A percentile compares a stretch with the other conserved stretches of the same genome.
phyloP scores from a whole-genome alignment of 768 basidiomycete species.

The Russula sp. region DNA sequence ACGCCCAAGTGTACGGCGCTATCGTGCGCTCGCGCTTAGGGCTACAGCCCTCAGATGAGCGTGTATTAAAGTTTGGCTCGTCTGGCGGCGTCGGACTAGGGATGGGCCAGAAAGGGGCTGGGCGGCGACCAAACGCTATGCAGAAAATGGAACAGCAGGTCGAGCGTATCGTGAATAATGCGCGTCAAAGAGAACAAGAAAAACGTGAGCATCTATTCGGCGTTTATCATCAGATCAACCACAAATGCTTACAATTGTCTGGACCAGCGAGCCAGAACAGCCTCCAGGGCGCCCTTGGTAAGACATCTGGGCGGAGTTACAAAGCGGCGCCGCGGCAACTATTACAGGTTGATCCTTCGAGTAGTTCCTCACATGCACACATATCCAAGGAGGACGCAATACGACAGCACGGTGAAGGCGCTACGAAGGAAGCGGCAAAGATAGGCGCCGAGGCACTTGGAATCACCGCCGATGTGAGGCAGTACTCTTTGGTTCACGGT shows the following conservation, averaged over 20 bases:
- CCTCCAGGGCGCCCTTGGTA: constrained; percentile 90
- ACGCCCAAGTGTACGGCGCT: constrained; percentile 92
- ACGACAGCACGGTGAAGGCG: constrained; percentile 44
- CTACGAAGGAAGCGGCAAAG: constrained; percentile 68
- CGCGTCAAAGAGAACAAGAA: constrained; percentile 79
- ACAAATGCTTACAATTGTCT: constrained; percentile 16
- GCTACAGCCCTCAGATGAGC: constrained; percentile 62
- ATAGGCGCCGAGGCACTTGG: constrained; percentile 70
- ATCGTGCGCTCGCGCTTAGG: constrained; percentile 76
- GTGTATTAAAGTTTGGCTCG: constrained; percentile 80
- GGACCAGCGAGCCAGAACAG: constrained; percentile 50
- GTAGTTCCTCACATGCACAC: constrained; percentile 39
- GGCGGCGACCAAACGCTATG: constrained; percentile 78
- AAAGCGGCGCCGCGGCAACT: constrained; percentile 96
- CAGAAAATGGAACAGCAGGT: constrained; percentile 94
- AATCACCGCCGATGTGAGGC: constrained; percentile 47
- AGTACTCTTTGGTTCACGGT: not conserved
- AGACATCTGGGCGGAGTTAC: constrained; percentile 88
- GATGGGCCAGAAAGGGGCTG: constrained; percentile 57
- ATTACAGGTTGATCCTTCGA: constrained; percentile 72
- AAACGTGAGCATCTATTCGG: constrained; percentile 49
- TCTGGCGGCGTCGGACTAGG: constrained; percentile 85
- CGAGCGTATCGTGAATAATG: constrained; percentile 91
- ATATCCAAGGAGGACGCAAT: constrained; percentile 50
- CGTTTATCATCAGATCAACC: not conserved